Evolutionary conservation across 2,329 filamentous ascomycete genomes (phyloP).

Genomic region (Colletotrichum destructivum): DNA sequence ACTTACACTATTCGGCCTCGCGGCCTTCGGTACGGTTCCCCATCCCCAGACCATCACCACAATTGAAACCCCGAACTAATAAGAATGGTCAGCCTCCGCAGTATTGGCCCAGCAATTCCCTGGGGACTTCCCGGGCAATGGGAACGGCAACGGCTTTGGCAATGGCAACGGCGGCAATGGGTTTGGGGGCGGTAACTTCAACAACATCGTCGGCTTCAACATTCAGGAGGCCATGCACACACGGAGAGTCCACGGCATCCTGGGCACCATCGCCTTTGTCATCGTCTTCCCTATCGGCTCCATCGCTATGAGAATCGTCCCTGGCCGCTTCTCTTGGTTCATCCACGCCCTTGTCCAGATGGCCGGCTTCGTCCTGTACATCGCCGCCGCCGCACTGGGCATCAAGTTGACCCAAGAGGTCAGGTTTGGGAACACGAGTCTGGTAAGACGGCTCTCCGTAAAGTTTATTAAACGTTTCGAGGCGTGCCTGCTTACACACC

Average conservation of each 20-base stretch:
- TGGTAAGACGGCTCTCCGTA: constrained; percentile 48
- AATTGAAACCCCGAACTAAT: neutral
- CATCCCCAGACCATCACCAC: too few species aligned
- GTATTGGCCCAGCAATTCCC: constrained; percentile 35
- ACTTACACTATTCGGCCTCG: constrained; percentile 22
- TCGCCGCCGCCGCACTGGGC: constrained; percentile 59
- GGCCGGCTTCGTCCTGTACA: constrained; percentile 54
- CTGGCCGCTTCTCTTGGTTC: constrained; percentile 54
- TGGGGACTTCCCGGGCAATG: constrained; percentile 28
- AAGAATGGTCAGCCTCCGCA: constrained; percentile 3
- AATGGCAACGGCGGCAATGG: constrained; percentile 33
- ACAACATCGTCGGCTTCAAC: constrained; percentile 47
- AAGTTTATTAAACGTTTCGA: too few species aligned
- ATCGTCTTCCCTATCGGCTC: constrained; percentile 62
- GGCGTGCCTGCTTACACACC: neutral
- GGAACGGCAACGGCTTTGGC: constrained; percentile 28
- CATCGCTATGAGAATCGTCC: constrained; percentile 57
- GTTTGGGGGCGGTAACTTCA: constrained; percentile 37
- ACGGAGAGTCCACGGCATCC: constrained; percentile 58
- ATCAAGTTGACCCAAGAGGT: constrained; percentile 57
- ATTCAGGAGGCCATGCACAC: constrained; percentile 48
- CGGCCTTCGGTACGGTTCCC: constrained; percentile 19
- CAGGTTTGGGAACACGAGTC: constrained; percentile 46
- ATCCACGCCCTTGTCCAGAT: constrained; percentile 58
- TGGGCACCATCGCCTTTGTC: constrained; percentile 59